These are phyloP conservation scores for Viola odorata DNA, from an alignment of 345 rosid genomes.

Conservation along the genomic window DNA sequence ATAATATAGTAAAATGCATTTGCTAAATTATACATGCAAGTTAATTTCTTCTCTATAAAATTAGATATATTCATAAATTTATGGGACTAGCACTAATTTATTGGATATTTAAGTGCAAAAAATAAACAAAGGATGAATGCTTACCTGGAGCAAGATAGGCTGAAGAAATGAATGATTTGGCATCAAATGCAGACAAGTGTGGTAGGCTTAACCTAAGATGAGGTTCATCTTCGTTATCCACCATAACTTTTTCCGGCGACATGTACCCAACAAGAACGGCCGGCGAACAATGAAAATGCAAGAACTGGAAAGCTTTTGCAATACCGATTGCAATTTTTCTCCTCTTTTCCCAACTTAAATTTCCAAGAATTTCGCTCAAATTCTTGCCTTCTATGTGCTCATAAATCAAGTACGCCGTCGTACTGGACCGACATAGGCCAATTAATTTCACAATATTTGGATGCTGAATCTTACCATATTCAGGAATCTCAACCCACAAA, in stretches of 20 bases:
- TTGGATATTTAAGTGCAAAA: too few species aligned
- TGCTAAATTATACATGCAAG: too few species aligned
- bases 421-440: constrained; percentile 50
- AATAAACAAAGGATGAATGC: neutral
- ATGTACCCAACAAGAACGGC: constrained; percentile 32
- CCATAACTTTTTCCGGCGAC: constrained; percentile 48
- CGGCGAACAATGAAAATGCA: constrained; percentile 45
- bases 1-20: too few species aligned
- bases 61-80: too few species aligned
- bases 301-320: constrained; percentile 52
- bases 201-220: constrained; percentile 41
- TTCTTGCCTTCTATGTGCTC: constrained; percentile 50
- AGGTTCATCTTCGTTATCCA: constrained; percentile 50
- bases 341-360: constrained; percentile 58
- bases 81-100: too few species aligned
- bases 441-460: constrained; percentile 51
- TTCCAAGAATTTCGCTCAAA: constrained; percentile 38
- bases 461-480: constrained; percentile 41
- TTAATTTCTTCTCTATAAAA: too few species aligned
- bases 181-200: constrained; percentile 17
- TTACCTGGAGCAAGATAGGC: constrained; percentile 66
- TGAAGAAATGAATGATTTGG: constrained; percentile 36
- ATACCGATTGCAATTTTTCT: constrained; percentile 52
- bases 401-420: constrained; percentile 42
- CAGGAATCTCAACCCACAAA: constrained; percentile 31